Evolutionary conservation across 1,139 yeast species (phyloP).

Genomic region (Kodamaea alishanica): DNA sequence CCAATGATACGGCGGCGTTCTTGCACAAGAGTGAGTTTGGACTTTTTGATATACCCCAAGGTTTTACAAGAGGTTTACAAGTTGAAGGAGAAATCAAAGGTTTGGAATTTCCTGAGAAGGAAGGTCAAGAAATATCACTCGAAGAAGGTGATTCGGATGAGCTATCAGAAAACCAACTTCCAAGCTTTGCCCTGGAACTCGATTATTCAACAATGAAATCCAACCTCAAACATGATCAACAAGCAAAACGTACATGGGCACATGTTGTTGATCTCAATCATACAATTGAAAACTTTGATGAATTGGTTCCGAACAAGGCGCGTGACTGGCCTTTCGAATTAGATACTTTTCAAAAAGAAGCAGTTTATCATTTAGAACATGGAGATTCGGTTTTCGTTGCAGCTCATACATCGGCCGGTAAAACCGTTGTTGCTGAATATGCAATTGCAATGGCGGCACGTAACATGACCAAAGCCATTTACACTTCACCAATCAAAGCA

Average conservation of each 20-base stretch:
- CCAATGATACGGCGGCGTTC: conserved; percentile 32
- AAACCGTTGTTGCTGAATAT: conserved; percentile 89
- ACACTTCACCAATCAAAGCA: conserved; percentile 92
- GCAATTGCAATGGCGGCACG: conserved; percentile 91
- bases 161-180: too few species aligned
- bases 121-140: too few species aligned
- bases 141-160: too few species aligned
- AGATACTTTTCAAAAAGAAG: conserved; percentile 95
- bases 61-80: conserved; percentile 68
- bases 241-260: conserved; percentile 75
- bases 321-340: conserved; percentile 89
- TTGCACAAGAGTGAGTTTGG: conserved; percentile 73
- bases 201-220: conserved; percentile 36
- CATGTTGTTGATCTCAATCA: conserved; percentile 89
- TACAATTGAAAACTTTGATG: conserved; percentile 75
- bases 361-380: conserved; percentile 92
- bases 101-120: too few species aligned
- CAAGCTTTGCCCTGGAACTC: conserved; percentile 15
- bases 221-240: conserved; percentile 27
- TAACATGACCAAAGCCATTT: conserved; percentile 87
- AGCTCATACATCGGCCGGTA: conserved; percentile 95
- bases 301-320: conserved; percentile 90
- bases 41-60: conserved; percentile 78
- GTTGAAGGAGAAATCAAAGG: conserved; percentile 10
- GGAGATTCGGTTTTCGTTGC: conserved; percentile 98